Percentiles rank a stretch among this genome's conserved stretches.
Evolutionary conservation across 2,329 filamentous ascomycete genomes (phyloP).

Genomic region (Chaetomium olivaceum): DNA sequence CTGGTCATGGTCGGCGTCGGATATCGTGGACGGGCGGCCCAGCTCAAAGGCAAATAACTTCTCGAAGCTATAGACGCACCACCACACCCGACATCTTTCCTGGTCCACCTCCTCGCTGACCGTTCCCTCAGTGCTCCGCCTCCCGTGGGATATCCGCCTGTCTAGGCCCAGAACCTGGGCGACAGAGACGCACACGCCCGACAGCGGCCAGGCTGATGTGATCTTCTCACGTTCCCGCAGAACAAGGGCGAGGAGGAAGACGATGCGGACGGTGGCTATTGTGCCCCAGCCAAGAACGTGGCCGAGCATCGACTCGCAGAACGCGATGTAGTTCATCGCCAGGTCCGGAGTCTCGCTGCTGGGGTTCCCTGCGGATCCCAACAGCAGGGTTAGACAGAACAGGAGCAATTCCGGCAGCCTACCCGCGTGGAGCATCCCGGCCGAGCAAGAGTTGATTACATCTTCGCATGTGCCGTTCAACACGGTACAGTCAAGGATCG

Average conservation of each 20-base stretch:
- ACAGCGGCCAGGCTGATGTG: slow-evolving; percentile 7
- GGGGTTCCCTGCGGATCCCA: slow-evolving; percentile 2
- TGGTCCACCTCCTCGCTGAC: background rate
- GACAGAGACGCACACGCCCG: slow-evolving; percentile 2
- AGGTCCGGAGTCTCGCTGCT: background rate
- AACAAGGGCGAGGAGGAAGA: slow-evolving; percentile 3
- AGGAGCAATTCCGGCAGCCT: slow-evolving; percentile 7
- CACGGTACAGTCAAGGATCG: background rate
- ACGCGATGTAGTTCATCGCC: background rate
- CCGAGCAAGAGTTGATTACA: background rate
- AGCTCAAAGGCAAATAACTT: slow-evolving; percentile 12
- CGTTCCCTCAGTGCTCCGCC: background rate
- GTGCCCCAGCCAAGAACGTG: slow-evolving; percentile 11
- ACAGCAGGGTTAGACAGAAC: background rate
- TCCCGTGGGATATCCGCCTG: background rate
- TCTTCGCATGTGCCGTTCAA: slow-evolving; percentile 7
- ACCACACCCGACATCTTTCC: slow-evolving; percentile 10
- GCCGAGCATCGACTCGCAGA: slow-evolving; percentile 9
- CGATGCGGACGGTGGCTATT: slow-evolving; percentile 2
- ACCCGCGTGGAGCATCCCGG: slow-evolving; percentile 6
- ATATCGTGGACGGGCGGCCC: slow-evolving; percentile 7
- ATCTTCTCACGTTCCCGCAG: slow-evolving; percentile 8
- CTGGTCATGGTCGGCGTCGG: slow-evolving; percentile 7
- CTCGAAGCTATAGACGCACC: slow-evolving; percentile 14
- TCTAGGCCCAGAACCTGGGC: slow-evolving; percentile 7